Evolutionary conservation across 352 stramenopile genomes (phyloP), one percentile per base, ranked within the genome.

Genomic region (Thalassiosira delicatula): DNA sequence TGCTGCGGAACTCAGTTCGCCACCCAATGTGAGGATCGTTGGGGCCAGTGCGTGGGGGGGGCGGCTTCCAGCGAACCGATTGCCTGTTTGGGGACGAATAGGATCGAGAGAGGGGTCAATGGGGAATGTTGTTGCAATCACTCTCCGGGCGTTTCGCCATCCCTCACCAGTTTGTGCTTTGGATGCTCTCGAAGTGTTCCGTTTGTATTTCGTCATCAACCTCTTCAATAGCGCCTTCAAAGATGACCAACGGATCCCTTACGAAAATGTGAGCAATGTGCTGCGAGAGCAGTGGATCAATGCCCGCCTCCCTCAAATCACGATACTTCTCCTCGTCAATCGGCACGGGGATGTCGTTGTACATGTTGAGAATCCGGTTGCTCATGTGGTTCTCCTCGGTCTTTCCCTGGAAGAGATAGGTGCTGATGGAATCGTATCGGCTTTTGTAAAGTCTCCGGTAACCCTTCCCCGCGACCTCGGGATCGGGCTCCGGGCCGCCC

Each of bases 41-140:
- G 19, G 90, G 84, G 25, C 76, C 79, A 74, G 88, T 90, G 14
- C 90, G 84, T 27, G 95, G 95, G 62, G 97, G 97, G 53, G 98
- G 98, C 46, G 98, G 98, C 93, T 99, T 99, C 98, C 98, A 99
- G 54, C 98, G 95, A 70, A 99, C 97, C n/a, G 96, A 98, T 93
- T 99, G 97, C 85, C 85, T 90, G 49, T n/a, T 19, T 7, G 25
- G 37, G 21, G 21, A 70, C 37, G 42, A 69, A 23, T 27, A 69
- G 46, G 63, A 73, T 49, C 33, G 21, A 75, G 33, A 29, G 25
- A 51, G 2, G 51, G 44, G 29, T 61, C 30, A 70, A 40, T 30
- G 17, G 5, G 40, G 30, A 69, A 17, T 25, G 19, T 46, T 62
- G 0, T 42, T 51, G 19, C 21, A 8, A 32, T 1, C 8, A 54